Base-by-base conservation (phyloP, 108 stramenopile species). In the Cyclotella choctawhatcheeana region DNA sequence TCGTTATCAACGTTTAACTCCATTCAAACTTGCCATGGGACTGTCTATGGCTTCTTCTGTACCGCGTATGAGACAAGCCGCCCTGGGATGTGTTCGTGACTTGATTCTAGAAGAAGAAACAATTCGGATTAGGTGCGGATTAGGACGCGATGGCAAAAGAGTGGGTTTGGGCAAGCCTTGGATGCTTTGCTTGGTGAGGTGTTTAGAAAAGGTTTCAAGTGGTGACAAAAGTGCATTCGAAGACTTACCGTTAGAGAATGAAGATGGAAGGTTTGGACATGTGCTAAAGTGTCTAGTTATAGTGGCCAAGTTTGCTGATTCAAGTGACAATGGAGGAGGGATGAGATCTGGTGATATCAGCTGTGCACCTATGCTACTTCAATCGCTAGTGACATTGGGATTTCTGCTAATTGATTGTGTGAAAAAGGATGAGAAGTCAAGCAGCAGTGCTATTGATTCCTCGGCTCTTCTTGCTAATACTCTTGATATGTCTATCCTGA, bases 341-440 rank as follows among this genome's bases (percentile, higher is more conserved):
- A 52, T 18, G 35, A 20, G 67, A 52, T 25, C 18, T 29, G 51
- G 67, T 6, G 67, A 22, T n/a, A 5, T 59, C 20, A 65, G 70
- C 17, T 61, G 65, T 33, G 74, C 70, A 17, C 60, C 74, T 1
- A 58, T 54, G 34, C 35, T 84, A 5, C 32, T 80, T 3, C 83
- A 74, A 27, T 69, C 78, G 27, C 56, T 84, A 21, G 50, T 75
- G 31, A 52, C 74, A 12, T 47, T 84, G 53, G 83, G 83, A 0
- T 84, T 84, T 58, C 31, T 84, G 1, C 58, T 79, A 4, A 48
- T 84, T 10, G 83, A 84, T 58, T 75, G 73, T 35, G 83, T 84
- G 26, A 84, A 84, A 48, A 76, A 67, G 47, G 78, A 77, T 44
- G 81, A 82, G 14, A 6, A n/a, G 8, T 30, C 45, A 34, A 51